A percentile compares a stretch with the other conserved stretches of the same genome.
phyloP scores from a whole-genome alignment of 257 asterid species.

The Anisodus acutangulus region DNA sequence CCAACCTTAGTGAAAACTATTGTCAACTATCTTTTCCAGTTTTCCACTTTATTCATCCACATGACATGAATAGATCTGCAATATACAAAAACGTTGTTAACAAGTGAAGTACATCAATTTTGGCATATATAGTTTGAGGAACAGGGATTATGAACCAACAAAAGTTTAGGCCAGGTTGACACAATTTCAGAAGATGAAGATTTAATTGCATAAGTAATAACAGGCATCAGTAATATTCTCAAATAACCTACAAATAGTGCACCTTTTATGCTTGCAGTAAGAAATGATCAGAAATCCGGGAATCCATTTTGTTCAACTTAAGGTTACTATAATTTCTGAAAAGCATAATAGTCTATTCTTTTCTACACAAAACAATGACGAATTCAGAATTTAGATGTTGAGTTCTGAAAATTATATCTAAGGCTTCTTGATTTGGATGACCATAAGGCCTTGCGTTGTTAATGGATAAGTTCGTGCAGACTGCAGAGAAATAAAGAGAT shows the following conservation, averaged over 20 bases:
- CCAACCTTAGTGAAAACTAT: neutral
- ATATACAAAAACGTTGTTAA: neutral
- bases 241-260: neutral
- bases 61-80: neutral
- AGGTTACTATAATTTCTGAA: neutral
- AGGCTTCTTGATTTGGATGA: neutral
- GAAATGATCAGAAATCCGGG: neutral
- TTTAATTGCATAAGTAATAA: neutral
- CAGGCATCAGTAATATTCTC: neutral
- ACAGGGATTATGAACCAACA: neutral
- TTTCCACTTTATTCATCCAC: neutral
- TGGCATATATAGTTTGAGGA: neutral
- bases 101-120: neutral
- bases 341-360: neutral
- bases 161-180: too few species aligned
- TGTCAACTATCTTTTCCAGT: neutral
- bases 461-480: neutral
- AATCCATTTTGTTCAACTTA: neutral
- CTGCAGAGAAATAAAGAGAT: neutral
- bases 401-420: neutral
- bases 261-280: neutral
- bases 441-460: neutral
- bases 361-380: neutral
- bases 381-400: neutral
- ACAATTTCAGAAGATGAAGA: neutral